Conservation (phyloP, 2,329 filamentous ascomycete genomes). For the Fusarium siculi region DNA sequence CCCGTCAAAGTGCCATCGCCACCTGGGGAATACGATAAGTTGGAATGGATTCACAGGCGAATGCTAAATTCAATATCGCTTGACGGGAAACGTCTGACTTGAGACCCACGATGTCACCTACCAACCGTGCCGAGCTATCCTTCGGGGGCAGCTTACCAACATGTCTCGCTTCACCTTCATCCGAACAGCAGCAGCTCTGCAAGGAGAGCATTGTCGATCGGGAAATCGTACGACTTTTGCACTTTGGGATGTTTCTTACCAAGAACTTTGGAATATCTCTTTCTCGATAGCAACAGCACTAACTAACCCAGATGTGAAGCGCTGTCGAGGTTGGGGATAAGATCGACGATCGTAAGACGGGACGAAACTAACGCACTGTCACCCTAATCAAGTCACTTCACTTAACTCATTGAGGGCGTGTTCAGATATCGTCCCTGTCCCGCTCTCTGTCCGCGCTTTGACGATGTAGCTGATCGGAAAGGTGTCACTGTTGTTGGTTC, state of each 20-base stretch:
- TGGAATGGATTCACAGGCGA: neutral
- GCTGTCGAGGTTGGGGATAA: neutral
- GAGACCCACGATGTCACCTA: constrained; percentile 13
- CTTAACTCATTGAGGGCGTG: neutral
- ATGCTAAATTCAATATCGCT: constrained; percentile 2
- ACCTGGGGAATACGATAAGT: constrained; percentile 14
- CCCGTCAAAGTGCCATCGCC: neutral
- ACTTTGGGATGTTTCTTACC: neutral
- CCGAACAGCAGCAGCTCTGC: neutral
- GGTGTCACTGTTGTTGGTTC: neutral
- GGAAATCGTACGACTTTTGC: neutral
- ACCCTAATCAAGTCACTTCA: neutral
- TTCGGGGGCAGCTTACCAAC: neutral
- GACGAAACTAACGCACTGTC: constrained; percentile 8
- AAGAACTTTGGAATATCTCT: neutral
- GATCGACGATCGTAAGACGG: neutral
- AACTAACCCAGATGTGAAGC: neutral
- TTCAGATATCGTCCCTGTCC: neutral
- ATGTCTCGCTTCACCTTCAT: neutral
- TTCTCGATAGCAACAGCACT: neutral
- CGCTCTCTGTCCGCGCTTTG: neutral
- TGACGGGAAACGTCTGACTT: neutral
- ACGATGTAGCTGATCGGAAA: neutral
- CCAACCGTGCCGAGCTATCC: constrained; percentile 1
- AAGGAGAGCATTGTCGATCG: neutral